These are phyloP conservation scores for Tuber melanosporum DNA, from an alignment of 495 filamentous ascomycete genomes.

Conservation along the genomic window DNA sequence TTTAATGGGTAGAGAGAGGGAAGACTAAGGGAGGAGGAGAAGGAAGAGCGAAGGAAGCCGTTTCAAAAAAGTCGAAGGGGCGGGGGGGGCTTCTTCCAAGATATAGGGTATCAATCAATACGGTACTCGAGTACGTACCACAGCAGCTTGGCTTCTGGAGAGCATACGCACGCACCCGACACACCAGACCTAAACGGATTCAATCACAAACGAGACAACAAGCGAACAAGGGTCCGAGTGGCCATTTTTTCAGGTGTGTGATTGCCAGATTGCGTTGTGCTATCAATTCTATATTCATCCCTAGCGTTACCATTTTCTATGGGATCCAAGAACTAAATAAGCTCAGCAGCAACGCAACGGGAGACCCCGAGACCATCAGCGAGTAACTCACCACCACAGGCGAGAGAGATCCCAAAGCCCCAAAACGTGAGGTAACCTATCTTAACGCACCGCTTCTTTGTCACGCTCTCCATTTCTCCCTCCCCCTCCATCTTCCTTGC, in stretches of 20 bases:
- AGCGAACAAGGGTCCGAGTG: not conserved
- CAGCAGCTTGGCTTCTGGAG: not conserved
- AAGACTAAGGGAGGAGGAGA: not conserved
- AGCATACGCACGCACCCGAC: not conserved
- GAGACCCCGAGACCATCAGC: not conserved
- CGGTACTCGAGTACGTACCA: not conserved
- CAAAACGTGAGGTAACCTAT: not conserved
- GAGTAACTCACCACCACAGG: too few species aligned
- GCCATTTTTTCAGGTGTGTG: not conserved
- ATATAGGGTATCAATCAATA: not conserved
- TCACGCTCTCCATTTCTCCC: not conserved
- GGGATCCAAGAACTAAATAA: not conserved
- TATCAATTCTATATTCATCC: not conserved
- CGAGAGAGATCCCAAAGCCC: not conserved
- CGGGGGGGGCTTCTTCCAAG: not conserved
- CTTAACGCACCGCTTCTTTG: not conserved
- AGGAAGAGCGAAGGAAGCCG: not conserved
- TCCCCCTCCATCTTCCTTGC: not conserved
- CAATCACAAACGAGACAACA: not conserved
- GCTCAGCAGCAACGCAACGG: not conserved
- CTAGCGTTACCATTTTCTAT: not conserved
- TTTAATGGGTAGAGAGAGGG: not conserved
- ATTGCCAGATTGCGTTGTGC: not conserved
- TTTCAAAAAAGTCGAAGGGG: not conserved
- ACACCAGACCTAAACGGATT: not conserved